A percentile compares a stretch with the other conserved stretches of the same genome.
Conservation (phyloP, 2,329 filamentous ascomycete species). For the Scedosporium dehoogii region DNA sequence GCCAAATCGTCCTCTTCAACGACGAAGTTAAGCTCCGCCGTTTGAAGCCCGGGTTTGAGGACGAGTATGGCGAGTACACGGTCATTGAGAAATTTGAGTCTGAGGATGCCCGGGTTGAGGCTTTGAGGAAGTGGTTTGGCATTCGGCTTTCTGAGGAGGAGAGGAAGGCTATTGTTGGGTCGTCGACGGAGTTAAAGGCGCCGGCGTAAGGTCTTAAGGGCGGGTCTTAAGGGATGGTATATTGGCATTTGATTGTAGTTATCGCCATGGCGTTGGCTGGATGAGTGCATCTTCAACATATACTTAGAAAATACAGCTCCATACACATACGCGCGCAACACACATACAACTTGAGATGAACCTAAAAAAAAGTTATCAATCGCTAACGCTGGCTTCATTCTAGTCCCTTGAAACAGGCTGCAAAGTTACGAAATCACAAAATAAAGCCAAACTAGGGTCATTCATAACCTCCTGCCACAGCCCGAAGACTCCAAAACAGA, state of each 20-base stretch:
- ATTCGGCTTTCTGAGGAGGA: slow-evolving; percentile 37
- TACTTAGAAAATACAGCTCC: too few species aligned
- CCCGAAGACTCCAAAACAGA: background rate
- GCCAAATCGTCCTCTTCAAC: slow-evolving; percentile 32
- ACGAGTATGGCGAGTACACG: background rate
- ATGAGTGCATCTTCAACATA: too few species aligned
- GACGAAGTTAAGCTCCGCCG: slow-evolving; percentile 33
- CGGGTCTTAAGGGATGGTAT: too few species aligned
- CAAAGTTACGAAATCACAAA: too few species aligned
- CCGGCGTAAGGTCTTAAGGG: background rate
- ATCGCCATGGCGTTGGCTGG: too few species aligned
- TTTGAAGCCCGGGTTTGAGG: slow-evolving; percentile 20
- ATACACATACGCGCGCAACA: too few species aligned
- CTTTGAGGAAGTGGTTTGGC: slow-evolving; percentile 38
- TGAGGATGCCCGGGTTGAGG: slow-evolving; percentile 38
- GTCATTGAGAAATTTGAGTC: slow-evolving; percentile 30
- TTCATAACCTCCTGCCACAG: background rate
- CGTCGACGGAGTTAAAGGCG: slow-evolving; percentile 15
- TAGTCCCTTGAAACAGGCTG: too few species aligned
- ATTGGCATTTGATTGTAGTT: too few species aligned
- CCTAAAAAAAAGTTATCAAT: too few species aligned
- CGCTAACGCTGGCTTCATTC: too few species aligned
- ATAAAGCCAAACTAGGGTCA: background rate
- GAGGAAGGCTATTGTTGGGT: slow-evolving; percentile 34
- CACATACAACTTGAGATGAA: too few species aligned